phyloP scores from a whole-genome alignment of 768 basidiomycete genomes.

The Pholiota microspora region DNA sequence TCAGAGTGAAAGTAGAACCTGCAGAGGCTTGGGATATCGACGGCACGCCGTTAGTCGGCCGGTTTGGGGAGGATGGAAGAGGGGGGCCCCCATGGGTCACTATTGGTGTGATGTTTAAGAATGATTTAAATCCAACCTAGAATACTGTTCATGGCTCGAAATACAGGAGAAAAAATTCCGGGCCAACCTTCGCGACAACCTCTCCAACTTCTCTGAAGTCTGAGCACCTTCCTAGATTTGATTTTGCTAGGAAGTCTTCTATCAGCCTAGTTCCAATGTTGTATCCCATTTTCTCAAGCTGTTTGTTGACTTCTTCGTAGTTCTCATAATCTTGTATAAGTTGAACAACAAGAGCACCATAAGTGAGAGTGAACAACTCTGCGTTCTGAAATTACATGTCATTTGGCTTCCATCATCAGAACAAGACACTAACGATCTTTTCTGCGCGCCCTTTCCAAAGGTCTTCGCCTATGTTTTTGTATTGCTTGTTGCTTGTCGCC shows the following conservation, averaged over 20 bases:
- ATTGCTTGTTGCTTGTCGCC: slow-evolving; percentile 78
- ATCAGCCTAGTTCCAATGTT: slow-evolving; percentile 96
- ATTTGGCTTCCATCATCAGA: slow-evolving; percentile 5
- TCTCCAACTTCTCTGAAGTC: slow-evolving; percentile 96
- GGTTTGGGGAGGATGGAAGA: slow-evolving; percentile 46
- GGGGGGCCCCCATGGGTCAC: slow-evolving; percentile 68
- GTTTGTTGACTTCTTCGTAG: slow-evolving; percentile 91
- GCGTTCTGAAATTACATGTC: slow-evolving; percentile 67
- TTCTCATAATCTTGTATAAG: slow-evolving; percentile 99
- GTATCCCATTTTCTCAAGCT: slow-evolving; percentile 99
- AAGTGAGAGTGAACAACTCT: slow-evolving; percentile 95
- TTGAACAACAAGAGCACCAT: slow-evolving; percentile 97
- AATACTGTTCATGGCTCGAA: background rate
- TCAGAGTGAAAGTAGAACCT: slow-evolving; percentile 74
- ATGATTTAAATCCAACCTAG: slow-evolving; percentile 97
- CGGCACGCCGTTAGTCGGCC: slow-evolving; percentile 36
- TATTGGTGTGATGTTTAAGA: slow-evolving; percentile 87
- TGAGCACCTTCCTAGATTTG: slow-evolving; percentile 84
- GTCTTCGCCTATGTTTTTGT: slow-evolving; percentile 90
- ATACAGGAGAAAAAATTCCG: background rate
- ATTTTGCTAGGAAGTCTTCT: slow-evolving; percentile 95
- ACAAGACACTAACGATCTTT: slow-evolving; percentile 72
- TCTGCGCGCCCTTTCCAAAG: slow-evolving; percentile 94
- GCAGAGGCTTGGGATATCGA: slow-evolving; percentile 39
- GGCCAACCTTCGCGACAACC: slow-evolving; percentile 84